Evolutionary conservation across 768 basidiomycete genomes (phyloP), one percentile per base, ranked within the genome.

Genomic region (Tylopilus vinaceipallidus): DNA sequence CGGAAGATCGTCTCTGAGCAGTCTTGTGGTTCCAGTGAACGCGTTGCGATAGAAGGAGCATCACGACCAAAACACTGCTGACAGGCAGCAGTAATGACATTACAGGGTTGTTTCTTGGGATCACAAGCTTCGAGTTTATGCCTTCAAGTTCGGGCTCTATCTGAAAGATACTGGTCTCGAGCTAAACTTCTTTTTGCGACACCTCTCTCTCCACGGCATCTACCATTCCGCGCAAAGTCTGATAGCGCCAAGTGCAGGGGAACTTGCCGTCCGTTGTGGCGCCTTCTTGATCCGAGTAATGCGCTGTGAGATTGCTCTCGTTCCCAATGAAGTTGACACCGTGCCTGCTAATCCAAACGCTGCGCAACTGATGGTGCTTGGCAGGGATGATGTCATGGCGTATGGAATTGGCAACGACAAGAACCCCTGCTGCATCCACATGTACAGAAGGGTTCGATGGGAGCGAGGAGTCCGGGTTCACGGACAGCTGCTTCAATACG

Each of bases 391-490:
- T 78, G 59, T 90, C 88, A 53, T 88, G 85, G 19, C 62, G 67
- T 51, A 87, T 60, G 53, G 84, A 86, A 58, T 83, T 81, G 16
- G 88, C 88, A 6, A 86, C 84, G 41, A 81, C 73, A 24, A 89
- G 71, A 7, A 86, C 81, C 52, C 77, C 68, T 1, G 50, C 36
- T 26, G 68, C 62, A 55, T 78, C 79, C 35, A 57, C 48, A 12
- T 27, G 34, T 33, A 58, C 59, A 4, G 23, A 41, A 2, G 61
- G 48, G 42, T 49, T 42, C 1, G 48, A 58, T 16, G 65, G 64
- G 19, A 66, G 54, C 4, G 48, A 53, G 9, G 49, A 47, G 30
- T 56, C 45, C 14, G 62, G 57, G 39, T 42, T 14, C 27, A 52
- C 26, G 1, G 67, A 66, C 6, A 68, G 50, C 36, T 68, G 67